phyloP scores from a whole-genome alignment of 2,329 filamentous ascomycete genomes.

The Pseudogymnoascus sp. region DNA sequence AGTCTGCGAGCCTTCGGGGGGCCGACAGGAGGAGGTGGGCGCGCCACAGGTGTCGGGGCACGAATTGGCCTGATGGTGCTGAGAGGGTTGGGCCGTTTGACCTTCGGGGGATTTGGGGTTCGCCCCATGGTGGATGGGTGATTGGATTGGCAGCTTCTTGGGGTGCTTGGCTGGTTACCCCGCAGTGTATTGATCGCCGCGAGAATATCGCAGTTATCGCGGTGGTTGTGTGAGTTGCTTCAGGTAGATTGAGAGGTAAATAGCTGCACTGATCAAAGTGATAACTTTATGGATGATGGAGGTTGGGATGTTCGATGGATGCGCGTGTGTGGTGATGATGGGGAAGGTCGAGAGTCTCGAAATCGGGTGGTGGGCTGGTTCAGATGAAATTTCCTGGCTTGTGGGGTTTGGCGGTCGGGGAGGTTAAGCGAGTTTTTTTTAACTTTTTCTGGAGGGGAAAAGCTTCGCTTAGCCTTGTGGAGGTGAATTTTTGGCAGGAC shows the following conservation, averaged over 20 bases:
- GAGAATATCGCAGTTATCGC: neutral
- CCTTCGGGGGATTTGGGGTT: slow-evolving; percentile 11
- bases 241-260: neutral
- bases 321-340: slow-evolving; percentile 1
- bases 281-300: slow-evolving; percentile 6
- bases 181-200: neutral
- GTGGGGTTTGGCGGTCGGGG: slow-evolving; percentile 3
- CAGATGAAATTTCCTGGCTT: slow-evolving; percentile 9
- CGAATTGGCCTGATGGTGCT: slow-evolving; percentile 18
- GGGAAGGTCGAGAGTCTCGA: neutral
- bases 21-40: slow-evolving; percentile 16
- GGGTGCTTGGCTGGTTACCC: neutral
- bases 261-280: neutral
- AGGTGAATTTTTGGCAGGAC: neutral
- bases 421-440: slow-evolving; percentile 4
- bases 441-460: neutral
- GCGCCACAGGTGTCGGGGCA: slow-evolving; percentile 17
- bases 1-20: slow-evolving; percentile 11
- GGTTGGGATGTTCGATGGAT: neutral
- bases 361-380: slow-evolving; percentile 7
- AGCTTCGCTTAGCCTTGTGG: neutral
- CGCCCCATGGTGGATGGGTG: neutral
- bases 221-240: neutral
- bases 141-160: neutral
- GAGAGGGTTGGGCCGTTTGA: slow-evolving; percentile 19